Percentiles rank a stretch among this genome's conserved stretches.
These are phyloP conservation scores for Diaporthe destruens DNA, from an alignment of 2,329 filamentous ascomycete genomes.

Conservation along the genomic window DNA sequence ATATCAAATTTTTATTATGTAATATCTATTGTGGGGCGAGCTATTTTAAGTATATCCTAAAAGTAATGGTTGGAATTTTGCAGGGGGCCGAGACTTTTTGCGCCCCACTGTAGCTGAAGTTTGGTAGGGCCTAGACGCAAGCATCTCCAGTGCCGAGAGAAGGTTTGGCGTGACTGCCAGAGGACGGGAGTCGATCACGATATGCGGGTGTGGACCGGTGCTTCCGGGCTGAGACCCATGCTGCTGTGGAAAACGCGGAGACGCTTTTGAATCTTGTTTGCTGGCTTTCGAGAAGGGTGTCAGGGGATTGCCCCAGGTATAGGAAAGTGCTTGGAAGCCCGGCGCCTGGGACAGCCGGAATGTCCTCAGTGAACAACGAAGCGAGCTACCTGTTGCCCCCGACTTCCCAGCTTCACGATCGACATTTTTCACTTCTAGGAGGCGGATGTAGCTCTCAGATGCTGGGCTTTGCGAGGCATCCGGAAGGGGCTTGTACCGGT, in stretches of 20 bases:
- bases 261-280: no score
- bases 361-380: slow-evolving; percentile 2
- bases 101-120: no score
- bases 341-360: slow-evolving; percentile 11
- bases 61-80: no score
- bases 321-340: slow-evolving; percentile 31
- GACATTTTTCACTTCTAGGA: not conserved
- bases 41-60: no score
- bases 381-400: not conserved
- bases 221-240: not conserved
- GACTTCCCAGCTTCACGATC: not conserved
- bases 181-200: not conserved
- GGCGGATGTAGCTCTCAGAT: slow-evolving; percentile 1
- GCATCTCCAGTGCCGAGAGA: slow-evolving; percentile 11
- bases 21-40: no score
- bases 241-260: not conserved
- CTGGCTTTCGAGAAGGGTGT: slow-evolving; percentile 7
- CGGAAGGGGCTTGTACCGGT: slow-evolving; percentile 13
- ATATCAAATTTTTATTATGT: no score
- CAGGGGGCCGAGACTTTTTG: no score
- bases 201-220: not conserved
- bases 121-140: not conserved
- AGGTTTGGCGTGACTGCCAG: slow-evolving; percentile 12
- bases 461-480: not conserved
- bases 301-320: slow-evolving; percentile 29